These are phyloP conservation scores for Boletus sp. DNA, from an alignment of 768 basidiomycete genomes.

Conservation along the genomic window DNA sequence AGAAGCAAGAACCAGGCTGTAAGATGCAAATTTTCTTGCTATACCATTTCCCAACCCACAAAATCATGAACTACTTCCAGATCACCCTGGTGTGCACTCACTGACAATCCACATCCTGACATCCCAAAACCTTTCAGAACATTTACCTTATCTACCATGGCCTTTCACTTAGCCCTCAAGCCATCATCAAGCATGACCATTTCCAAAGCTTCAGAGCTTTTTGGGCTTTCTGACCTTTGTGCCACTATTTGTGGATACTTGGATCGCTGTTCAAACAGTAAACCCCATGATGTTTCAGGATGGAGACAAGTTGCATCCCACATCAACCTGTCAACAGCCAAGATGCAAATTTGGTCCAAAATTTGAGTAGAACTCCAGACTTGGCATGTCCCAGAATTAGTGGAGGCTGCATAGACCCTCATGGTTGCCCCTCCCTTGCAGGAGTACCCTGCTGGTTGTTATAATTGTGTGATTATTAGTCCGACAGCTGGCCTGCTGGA, in stretches of 20 bases:
- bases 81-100: neutral
- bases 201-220: neutral
- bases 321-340: no score
- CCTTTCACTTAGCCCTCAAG: neutral
- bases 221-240: neutral
- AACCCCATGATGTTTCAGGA: neutral
- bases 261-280: neutral
- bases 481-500: no score
- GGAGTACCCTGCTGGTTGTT: no score
- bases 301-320: neutral
- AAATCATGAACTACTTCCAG: neutral
- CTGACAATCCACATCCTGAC: neutral
- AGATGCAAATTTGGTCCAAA: no score
- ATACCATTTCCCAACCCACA: neutral
- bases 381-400: no score
- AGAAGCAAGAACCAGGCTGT: neutral
- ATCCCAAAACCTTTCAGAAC: neutral
- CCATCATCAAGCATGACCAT: neutral
- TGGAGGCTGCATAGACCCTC: no score
- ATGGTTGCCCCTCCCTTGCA: no score
- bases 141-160: neutral
- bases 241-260: neutral
- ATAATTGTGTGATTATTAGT: no score
- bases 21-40: neutral
- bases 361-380: no score